Base-by-base conservation (phyloP, 257 asterid genomes). In the Lavandula angustifolia region DNA sequence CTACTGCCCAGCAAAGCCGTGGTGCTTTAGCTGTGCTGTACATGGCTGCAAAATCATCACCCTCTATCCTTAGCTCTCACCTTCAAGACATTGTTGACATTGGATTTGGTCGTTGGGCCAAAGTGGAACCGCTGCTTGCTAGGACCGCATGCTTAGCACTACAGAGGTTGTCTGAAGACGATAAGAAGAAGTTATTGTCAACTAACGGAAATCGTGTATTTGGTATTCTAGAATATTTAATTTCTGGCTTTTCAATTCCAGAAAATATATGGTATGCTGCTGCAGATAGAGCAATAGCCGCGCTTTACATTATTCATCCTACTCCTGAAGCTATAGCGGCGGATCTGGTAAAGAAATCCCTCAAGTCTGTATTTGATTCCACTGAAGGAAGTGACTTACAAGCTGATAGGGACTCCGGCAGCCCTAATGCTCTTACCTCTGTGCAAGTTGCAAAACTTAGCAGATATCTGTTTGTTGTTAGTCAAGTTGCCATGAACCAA, bases 41-140 rank as follows among this genome's bases (percentile, higher is more conserved):
- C 74, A 92, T 92, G 97, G 95, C 97, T 46, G 95, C 99, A 67
- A 89, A 90, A 74, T 75, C 84, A 50, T 82, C 87, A 66, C 80
- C 89, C 68, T 69, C 69, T 49, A 80, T 92, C 76, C 94, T 92
- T 66, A 85, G 94, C 75, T 83, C 95, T 73, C 97, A 92, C 78
- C 73, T 89, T 32, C 97, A 90, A 76, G 94, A 87, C 75, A 92
- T 92, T 73, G 78, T 92, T 66, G 99, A 92, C 75, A 89, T 92
- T 59, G 99, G 99, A 43, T 92, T 92, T 69, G 99, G 99, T 66
- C 87, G 96, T 34, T 92, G 99, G 99, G 97, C 99, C 29, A 90
- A 87, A 75, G 85, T 81, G 62, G 99, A 92, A 38, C 95, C 97
- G 9, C 82, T 92, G 73, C 95, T 92, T 62, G 95, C 99, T 53